A percentile compares a stretch with the other conserved stretches of the same genome.
phyloP scores from a whole-genome alignment of 2,329 filamentous ascomycete species.

The Bipolaris sorokiniana region DNA sequence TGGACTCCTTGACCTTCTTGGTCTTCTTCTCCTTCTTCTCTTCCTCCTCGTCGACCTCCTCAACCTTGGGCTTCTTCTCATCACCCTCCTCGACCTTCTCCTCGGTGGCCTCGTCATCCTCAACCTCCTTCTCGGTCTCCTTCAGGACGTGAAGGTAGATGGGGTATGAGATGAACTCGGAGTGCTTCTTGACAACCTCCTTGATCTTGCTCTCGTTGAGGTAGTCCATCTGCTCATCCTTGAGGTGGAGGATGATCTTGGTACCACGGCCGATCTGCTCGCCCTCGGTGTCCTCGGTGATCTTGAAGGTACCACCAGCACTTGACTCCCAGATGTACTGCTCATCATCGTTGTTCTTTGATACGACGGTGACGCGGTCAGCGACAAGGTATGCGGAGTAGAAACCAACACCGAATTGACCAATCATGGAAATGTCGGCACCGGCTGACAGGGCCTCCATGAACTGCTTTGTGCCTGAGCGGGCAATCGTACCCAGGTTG shows the following conservation, averaged over 20 bases:
- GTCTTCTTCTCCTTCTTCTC: conserved; percentile 94
- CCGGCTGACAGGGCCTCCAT: conserved; percentile 99
- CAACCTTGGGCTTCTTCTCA: conserved; percentile 94
- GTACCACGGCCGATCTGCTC: conserved; percentile 91
- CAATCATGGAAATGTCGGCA: conserved; percentile 99
- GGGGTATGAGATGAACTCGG: conserved; percentile 99
- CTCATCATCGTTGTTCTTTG: conserved; percentile 99
- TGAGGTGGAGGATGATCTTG: conserved; percentile 98
- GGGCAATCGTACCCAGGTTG: conserved; percentile 99
- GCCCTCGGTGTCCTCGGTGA: conserved; percentile 87
- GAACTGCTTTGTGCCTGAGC: conserved; percentile 99
- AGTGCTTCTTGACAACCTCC: conserved; percentile 99
- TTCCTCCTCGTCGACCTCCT: conserved; percentile 87
- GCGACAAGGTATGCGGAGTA: conserved; percentile 99
- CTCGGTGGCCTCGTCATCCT: conserved; percentile 81
- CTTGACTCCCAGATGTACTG: conserved; percentile 99
- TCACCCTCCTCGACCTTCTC: conserved; percentile 74
- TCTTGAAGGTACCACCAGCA: conserved; percentile 96
- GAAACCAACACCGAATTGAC: conserved; percentile 99
- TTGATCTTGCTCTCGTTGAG: conserved; percentile 99
- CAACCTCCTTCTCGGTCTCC: conserved; percentile 99
- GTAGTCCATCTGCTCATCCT: conserved; percentile 99
- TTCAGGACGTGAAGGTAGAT: conserved; percentile 99
- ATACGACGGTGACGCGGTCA: conserved; percentile 92
- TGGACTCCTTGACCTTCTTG: conserved; percentile 99